phyloP scores from a whole-genome alignment of 2,329 filamentous ascomycete species.

The Cordyceps pruinosa region DNA sequence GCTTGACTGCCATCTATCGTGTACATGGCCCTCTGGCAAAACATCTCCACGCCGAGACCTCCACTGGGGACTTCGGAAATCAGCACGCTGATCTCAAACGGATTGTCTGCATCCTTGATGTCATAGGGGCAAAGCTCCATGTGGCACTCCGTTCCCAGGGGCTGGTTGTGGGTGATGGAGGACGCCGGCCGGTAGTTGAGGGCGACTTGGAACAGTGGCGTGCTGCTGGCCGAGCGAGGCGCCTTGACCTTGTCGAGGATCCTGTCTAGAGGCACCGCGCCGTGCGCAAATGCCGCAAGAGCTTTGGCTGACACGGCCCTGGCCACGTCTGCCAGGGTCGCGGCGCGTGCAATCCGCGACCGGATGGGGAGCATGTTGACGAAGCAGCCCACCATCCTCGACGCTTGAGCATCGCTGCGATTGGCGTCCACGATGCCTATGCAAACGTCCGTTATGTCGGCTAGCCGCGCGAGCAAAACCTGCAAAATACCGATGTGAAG shows the following conservation, averaged over 20 bases:
- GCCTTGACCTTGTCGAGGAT: constrained; percentile 38
- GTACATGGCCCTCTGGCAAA: background rate
- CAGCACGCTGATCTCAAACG: background rate
- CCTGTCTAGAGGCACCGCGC: constrained; percentile 41
- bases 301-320: constrained; percentile 16
- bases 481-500: constrained; percentile 37
- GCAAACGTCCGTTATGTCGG: constrained; percentile 30
- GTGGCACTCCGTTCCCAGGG: background rate
- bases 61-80: background rate
- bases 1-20: background rate
- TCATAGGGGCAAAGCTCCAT: background rate
- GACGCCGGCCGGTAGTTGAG: constrained; percentile 24
- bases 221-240: constrained; percentile 29
- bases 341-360: constrained; percentile 22
- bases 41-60: background rate
- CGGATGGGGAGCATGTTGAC: constrained; percentile 43
- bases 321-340: constrained; percentile 12
- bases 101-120: background rate
- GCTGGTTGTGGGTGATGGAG: background rate
- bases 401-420: constrained; percentile 27
- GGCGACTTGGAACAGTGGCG: constrained; percentile 43
- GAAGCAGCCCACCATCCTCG: constrained; percentile 36
- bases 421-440: constrained; percentile 44
- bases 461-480: constrained; percentile 28
- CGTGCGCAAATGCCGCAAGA: constrained; percentile 34